Percentiles rank a stretch among this genome's conserved stretches.
Conservation (phyloP, 495 filamentous ascomycete species). For the Aspergillus asperescens region DNA sequence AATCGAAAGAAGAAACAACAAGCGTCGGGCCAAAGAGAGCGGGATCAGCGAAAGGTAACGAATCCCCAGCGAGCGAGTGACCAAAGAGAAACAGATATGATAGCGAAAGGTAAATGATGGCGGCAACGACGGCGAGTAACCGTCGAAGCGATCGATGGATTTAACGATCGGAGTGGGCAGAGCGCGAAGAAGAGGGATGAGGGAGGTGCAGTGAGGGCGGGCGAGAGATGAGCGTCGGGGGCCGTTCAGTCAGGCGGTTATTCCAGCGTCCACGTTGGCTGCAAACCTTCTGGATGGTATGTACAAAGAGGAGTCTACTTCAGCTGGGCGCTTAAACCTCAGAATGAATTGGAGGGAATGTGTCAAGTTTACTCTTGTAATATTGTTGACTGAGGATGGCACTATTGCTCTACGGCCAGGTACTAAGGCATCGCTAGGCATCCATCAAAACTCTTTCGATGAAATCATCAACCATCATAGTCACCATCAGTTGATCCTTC, state of each 20-base stretch:
- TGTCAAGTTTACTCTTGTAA: neutral
- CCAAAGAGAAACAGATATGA: slow-evolving; percentile 2
- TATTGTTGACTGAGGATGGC: too few relatives aligned
- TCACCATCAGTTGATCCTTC: too few relatives aligned
- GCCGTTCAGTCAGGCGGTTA: slow-evolving; percentile 5
- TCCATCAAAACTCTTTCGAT: slow-evolving; percentile 9
- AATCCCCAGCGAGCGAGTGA: slow-evolving; percentile 9
- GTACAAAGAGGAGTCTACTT: neutral
- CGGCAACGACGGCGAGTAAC: slow-evolving; percentile 1
- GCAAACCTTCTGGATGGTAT: neutral
- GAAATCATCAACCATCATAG: neutral
- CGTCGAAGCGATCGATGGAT: slow-evolving; percentile 8
- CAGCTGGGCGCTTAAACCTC: slow-evolving; percentile 4
- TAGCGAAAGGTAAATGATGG: neutral
- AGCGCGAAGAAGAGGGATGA: slow-evolving; percentile 1
- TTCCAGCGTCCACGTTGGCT: neutral
- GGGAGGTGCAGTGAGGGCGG: slow-evolving; percentile 4
- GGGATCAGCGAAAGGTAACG: neutral
- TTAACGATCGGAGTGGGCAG: slow-evolving; percentile 5
- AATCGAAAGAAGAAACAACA: slow-evolving; percentile 2
- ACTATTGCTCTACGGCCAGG: too few relatives aligned
- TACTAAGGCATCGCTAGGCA: slow-evolving; percentile 10
- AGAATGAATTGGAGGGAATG: too few relatives aligned
- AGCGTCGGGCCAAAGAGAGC: neutral
- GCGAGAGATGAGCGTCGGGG: slow-evolving; percentile 3